Percentiles rank a stretch among this genome's conserved stretches.
Evolutionary conservation across 345 rosid genomes (phyloP).

Genomic region (Moricandia moricandioides): DNA sequence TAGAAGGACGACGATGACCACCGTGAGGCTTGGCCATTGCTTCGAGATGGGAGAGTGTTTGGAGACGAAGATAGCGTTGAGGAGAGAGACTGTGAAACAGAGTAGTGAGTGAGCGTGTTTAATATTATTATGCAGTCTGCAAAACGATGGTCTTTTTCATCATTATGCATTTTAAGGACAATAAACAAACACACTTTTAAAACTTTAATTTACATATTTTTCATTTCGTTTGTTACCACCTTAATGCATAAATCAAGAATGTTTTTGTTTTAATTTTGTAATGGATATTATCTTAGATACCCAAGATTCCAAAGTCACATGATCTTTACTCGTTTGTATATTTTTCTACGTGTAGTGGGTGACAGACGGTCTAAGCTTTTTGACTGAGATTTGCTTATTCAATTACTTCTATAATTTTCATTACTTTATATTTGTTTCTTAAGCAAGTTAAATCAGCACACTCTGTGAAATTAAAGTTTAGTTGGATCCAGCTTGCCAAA

Average conservation of each 20-base stretch:
- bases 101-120: neutral
- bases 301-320: conserved; percentile 17
- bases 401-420: neutral
- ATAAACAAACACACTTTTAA: neutral
- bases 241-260: conserved; percentile 14
- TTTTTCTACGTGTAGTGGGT: conserved; percentile 18
- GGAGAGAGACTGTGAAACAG: neutral
- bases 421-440: neutral
- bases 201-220: neutral
- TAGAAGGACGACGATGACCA: conserved; percentile 36
- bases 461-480: neutral
- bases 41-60: conserved; percentile 16
- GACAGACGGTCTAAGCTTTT: neutral
- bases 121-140: neutral
- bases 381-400: conserved; percentile 18
- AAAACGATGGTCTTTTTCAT: neutral
- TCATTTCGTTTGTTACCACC: neutral
- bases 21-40: conserved; percentile 37
- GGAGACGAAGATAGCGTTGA: conserved; percentile 15
- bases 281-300: neutral
- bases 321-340: neutral
- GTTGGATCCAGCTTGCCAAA: conserved; percentile 27
- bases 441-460: neutral
- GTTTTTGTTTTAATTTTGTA: neutral
- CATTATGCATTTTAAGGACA: neutral